phyloP scores from a whole-genome alignment of 352 stramenopile genomes.

The Phytophthora nicotianae region DNA sequence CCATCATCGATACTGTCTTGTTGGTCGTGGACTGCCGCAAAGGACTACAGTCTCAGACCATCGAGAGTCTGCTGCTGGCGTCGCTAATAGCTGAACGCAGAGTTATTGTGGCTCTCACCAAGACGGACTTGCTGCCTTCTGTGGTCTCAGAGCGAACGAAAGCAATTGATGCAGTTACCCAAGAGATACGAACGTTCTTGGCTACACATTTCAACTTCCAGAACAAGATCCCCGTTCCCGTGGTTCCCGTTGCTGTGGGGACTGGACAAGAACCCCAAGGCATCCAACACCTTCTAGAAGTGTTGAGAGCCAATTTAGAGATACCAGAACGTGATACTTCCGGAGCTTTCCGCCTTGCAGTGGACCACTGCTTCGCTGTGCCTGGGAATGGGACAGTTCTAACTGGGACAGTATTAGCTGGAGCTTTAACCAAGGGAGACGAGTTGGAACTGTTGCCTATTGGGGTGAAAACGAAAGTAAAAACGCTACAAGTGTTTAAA shows the following conservation, averaged over 20 bases:
- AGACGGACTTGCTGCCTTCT: constrained; percentile 94
- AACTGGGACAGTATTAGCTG: constrained; percentile 94
- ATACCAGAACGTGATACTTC: constrained; percentile 45
- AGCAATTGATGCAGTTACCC: constrained; percentile 65
- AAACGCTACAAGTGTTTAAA: constrained; percentile 98
- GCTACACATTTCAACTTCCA: constrained; percentile 27
- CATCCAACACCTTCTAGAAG: constrained; percentile 49
- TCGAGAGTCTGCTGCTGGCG: constrained; percentile 97
- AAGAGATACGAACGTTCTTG: constrained; percentile 63
- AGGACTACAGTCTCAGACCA: constrained; percentile 98
- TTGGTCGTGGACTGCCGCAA: constrained; percentile 97
- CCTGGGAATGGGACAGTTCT: constrained; percentile 97
- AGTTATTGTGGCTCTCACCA: constrained; percentile 96
- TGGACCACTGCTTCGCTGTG: constrained; percentile 99
- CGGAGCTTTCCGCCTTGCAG: constrained; percentile 91
- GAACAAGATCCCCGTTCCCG: constrained; percentile 38
- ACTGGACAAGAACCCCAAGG: constrained; percentile 48
- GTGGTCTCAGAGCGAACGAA: constrained; percentile 23
- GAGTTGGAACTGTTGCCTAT: constrained; percentile 93
- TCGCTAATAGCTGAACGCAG: constrained; percentile 90
- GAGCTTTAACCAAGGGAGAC: constrained; percentile 89
- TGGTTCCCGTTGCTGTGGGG: constrained; percentile 86
- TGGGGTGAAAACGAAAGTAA: constrained; percentile 93
- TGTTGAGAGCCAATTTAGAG: constrained; percentile 42
- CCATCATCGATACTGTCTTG: constrained; percentile 99